Evolutionary conservation across 129 eudicot species (phyloP).

Genomic region (Artemisia annua): DNA sequence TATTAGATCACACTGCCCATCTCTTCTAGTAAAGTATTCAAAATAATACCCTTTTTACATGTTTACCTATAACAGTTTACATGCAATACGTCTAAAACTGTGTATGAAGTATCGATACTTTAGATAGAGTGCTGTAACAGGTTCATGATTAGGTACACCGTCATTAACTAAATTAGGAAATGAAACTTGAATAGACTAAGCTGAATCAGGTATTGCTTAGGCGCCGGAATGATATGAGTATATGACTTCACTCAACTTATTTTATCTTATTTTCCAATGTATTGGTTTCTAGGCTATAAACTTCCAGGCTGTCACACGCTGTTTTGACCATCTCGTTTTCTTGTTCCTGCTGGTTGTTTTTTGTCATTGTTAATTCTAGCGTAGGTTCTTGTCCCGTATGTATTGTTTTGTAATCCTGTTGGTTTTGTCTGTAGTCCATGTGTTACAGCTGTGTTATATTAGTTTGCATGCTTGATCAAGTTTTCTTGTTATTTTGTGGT

Average conservation of each 20-base stretch:
- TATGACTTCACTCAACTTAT: not conserved
- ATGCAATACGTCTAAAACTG: not conserved
- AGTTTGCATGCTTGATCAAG: not conserved
- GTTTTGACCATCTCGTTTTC: not conserved
- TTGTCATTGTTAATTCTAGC: not conserved
- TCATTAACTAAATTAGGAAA: not conserved
- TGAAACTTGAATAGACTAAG: not conserved
- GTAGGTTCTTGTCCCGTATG: too few species aligned
- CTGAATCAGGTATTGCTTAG: not conserved
- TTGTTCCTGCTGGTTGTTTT: not conserved
- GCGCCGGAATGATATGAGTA: not conserved
- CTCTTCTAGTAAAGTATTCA: not conserved
- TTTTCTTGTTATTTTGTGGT: not conserved
- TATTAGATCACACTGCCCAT: not conserved
- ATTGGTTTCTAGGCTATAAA: not conserved
- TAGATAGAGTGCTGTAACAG: not conserved
- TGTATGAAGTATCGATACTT: conserved; percentile 2
- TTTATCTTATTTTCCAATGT: not conserved
- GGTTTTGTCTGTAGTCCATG: conserved; percentile 3
- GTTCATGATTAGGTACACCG: not conserved
- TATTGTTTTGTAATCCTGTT: not conserved
- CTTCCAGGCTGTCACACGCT: not conserved
- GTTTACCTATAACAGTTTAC: not conserved
- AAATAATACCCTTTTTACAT: not conserved
- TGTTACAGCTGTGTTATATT: not conserved